Percentiles rank a stretch among this genome's conserved stretches.
These are phyloP conservation scores for Cyphellophora attinorum DNA, from an alignment of 2,329 filamentous ascomycete genomes.

Conservation along the genomic window DNA sequence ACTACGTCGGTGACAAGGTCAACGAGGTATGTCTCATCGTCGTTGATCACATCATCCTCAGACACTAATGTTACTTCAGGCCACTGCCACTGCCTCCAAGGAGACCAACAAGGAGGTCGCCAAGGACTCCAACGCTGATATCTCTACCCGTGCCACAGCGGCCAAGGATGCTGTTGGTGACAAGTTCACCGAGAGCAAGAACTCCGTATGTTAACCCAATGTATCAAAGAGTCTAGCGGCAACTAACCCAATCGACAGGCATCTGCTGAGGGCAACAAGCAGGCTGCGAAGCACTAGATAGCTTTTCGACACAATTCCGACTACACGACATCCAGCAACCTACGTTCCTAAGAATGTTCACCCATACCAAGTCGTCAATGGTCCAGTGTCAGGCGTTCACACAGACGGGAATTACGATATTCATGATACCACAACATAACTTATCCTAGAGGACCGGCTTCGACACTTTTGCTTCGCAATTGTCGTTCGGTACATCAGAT, in stretches of 20 bases:
- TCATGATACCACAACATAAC: no score
- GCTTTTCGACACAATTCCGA: neutral
- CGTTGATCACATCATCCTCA: no score
- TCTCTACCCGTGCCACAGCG: conserved; percentile 44
- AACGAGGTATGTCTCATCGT: no score
- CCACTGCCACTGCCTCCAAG: conserved; percentile 49
- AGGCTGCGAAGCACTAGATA: conserved; percentile 17
- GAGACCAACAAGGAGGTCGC: conserved; percentile 61
- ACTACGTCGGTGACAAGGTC: conserved; percentile 57
- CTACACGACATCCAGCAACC: neutral
- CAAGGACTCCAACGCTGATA: conserved; percentile 45
- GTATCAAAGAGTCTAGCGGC: neutral
- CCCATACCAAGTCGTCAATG: no score
- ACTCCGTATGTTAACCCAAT: conserved; percentile 28
- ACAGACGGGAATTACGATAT: no score
- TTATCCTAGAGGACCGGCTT: no score
- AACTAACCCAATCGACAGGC: conserved; percentile 12
- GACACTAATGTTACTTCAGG: no score
- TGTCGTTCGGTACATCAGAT: no score
- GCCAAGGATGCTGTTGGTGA: conserved; percentile 42
- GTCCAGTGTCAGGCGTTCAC: no score
- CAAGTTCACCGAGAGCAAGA: conserved; percentile 44
- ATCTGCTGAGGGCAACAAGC: conserved; percentile 18
- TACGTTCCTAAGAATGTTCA: no score
- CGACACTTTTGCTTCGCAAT: no score